A percentile compares a stretch with the other conserved stretches of the same genome.
phyloP scores from a whole-genome alignment of 495 filamentous ascomycete genomes.

The Tetracladium marchalianum region DNA sequence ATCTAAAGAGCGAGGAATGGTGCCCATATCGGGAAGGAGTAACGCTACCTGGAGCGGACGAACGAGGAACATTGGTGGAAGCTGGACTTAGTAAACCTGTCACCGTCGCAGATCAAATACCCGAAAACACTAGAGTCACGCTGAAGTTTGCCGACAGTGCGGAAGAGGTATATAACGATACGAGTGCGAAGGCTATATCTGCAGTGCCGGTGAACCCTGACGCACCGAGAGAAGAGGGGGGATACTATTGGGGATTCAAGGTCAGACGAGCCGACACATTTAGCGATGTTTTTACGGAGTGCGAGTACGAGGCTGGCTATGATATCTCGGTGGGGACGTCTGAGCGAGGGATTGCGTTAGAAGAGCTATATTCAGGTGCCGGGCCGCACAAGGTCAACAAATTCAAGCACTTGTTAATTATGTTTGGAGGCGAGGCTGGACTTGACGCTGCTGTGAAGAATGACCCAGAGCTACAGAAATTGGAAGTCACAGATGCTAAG shows the following conservation, averaged over 20 bases:
- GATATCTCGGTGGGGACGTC: slow-evolving; percentile 65
- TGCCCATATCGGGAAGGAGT: slow-evolving; percentile 65
- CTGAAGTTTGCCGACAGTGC: slow-evolving; percentile 42
- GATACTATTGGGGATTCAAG: slow-evolving; percentile 71
- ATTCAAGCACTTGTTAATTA: slow-evolving; percentile 59
- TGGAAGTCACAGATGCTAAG: slow-evolving; percentile 44
- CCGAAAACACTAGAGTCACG: slow-evolving; percentile 53
- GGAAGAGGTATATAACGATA: slow-evolving; percentile 8
- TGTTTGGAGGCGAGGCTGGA: slow-evolving; percentile 65
- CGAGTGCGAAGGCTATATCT: slow-evolving; percentile 3
- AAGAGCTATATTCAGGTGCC: slow-evolving; percentile 25
- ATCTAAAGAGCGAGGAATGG: slow-evolving; percentile 45
- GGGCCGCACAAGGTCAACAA: slow-evolving; percentile 29
- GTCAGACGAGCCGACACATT: slow-evolving; percentile 48
- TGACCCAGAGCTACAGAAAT: slow-evolving; percentile 46
- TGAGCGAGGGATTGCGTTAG: slow-evolving; percentile 53
- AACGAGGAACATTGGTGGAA: slow-evolving; percentile 43
- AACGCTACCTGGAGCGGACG: slow-evolving; percentile 22
- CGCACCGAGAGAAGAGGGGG: slow-evolving; percentile 51
- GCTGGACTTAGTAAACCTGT: slow-evolving; percentile 44
- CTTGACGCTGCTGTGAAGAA: slow-evolving; percentile 59
- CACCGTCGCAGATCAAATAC: slow-evolving; percentile 41
- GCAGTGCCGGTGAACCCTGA: slow-evolving; percentile 49
- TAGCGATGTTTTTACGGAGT: slow-evolving; percentile 55
- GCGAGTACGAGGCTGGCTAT: slow-evolving; percentile 53